Evolutionary conservation across 2,329 filamentous ascomycete genomes (phyloP).

Genomic region (Scytalidium lignicola): DNA sequence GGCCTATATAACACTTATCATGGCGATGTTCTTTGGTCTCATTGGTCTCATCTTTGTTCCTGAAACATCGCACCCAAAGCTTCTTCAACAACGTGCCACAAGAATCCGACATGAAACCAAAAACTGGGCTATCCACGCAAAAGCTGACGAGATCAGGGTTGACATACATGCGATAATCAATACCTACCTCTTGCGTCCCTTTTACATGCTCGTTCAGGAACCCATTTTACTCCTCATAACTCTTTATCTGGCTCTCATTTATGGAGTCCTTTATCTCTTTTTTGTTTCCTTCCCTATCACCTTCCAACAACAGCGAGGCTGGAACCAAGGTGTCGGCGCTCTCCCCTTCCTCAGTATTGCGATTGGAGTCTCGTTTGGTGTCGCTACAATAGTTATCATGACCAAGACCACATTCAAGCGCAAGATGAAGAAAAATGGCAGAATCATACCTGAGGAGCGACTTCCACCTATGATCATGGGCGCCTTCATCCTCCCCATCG

Average conservation of each 20-base stretch:
- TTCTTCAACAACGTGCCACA: conserved; percentile 43
- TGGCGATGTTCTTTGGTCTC: conserved; percentile 34
- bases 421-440: conserved; percentile 25
- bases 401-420: conserved; percentile 31
- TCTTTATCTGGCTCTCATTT: conserved; percentile 21
- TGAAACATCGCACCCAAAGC: conserved; percentile 44
- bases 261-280: conserved; percentile 30
- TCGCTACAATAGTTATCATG: conserved; percentile 21
- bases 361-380: conserved; percentile 30
- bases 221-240: conserved; percentile 22
- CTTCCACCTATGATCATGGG: conserved; percentile 43
- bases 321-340: conserved; percentile 32
- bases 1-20: conserved; percentile 48
- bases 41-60: conserved; percentile 41
- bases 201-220: conserved; percentile 17
- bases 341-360: conserved; percentile 39
- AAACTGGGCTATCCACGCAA: conserved; percentile 30
- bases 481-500: conserved; percentile 35
- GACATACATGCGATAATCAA: conserved; percentile 34
- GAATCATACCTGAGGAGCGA: conserved; percentile 37
- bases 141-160: conserved; percentile 26
- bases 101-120: conserved; percentile 37
- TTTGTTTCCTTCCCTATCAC: conserved; percentile 43
- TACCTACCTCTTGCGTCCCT: conserved; percentile 6
- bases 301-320: conserved; percentile 36